Percentiles rank a stretch among this genome's conserved stretches.
Conservation (phyloP, 495 filamentous ascomycete species). For the Thermochaetoides thermophila region DNA sequence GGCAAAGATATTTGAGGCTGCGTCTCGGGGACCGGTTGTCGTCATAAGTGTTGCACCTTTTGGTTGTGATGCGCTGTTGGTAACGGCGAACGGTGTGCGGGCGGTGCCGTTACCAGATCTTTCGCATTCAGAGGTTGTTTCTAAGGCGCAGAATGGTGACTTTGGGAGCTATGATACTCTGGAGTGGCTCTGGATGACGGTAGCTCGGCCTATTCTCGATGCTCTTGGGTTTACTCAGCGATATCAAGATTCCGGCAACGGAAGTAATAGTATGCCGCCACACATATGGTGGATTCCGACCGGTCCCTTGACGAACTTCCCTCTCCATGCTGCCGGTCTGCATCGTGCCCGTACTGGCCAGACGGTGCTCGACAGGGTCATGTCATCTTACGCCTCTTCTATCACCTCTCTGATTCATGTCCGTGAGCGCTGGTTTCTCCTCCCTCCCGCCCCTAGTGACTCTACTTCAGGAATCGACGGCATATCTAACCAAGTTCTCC, state of each 20-base stretch:
- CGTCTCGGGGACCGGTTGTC: not conserved
- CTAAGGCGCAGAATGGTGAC: not conserved
- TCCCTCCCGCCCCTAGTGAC: too few species aligned
- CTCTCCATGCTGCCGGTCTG: not conserved
- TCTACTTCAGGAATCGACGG: too few species aligned
- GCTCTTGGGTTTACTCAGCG: not conserved
- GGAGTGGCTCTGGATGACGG: not conserved
- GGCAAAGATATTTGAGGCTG: not conserved
- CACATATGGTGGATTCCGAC: constrained; percentile 1
- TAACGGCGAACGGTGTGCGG: not conserved
- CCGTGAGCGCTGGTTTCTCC: too few species aligned
- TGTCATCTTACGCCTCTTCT: not conserved
- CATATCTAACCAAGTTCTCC: not conserved
- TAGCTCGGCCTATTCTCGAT: not conserved
- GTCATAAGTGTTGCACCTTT: not conserved
- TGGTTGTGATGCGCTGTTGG: not conserved
- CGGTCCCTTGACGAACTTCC: not conserved
- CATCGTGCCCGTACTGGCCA: not conserved
- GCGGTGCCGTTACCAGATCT: not conserved
- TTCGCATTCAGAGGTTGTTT: not conserved
- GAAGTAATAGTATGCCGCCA: not conserved
- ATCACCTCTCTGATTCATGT: not conserved
- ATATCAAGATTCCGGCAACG: not conserved
- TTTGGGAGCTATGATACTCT: not conserved
- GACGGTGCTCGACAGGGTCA: not conserved